A percentile compares a stretch with the other conserved stretches of the same genome.
These are phyloP conservation scores for Diaporthe amygdali DNA, from an alignment of 2,329 filamentous ascomycete genomes.

Conservation along the genomic window DNA sequence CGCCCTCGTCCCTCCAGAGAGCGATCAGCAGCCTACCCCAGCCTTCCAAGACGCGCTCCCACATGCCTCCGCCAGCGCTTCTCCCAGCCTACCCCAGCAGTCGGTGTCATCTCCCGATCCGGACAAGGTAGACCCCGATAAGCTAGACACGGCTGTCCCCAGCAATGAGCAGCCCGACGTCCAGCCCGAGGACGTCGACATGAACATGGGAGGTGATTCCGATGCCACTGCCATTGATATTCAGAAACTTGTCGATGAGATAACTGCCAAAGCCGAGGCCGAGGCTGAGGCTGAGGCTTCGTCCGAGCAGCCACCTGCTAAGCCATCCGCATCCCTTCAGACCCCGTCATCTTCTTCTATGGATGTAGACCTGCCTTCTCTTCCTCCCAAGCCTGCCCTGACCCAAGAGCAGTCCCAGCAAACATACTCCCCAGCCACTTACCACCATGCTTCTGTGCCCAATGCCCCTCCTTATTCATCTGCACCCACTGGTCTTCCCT, in stretches of 20 bases:
- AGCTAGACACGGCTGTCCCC: conserved; percentile 6
- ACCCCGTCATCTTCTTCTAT: conserved; percentile 25
- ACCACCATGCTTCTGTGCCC: conserved; percentile 26
- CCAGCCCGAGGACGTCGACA: conserved; percentile 24
- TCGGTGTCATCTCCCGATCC: conserved; percentile 13
- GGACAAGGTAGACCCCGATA: conserved; percentile 20
- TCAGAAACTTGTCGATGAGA: conserved; percentile 42
- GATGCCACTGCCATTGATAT: conserved; percentile 37
- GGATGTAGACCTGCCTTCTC: conserved; percentile 32
- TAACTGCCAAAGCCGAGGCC: conserved; percentile 36
- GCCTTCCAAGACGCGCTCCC: conserved; percentile 19
- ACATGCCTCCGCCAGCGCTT: conserved; percentile 12
- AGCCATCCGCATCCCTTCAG: conserved; percentile 23
- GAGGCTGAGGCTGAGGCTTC: conserved; percentile 21
- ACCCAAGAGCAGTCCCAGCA: conserved; percentile 30
- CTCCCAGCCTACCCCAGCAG: conserved; percentile 12
- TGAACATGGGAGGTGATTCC: conserved; percentile 21
- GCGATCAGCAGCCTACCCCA: background rate
- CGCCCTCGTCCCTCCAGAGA: conserved; percentile 18
- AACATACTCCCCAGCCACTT: conserved; percentile 23
- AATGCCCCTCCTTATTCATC: conserved; percentile 23
- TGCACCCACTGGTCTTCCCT: conserved; percentile 13
- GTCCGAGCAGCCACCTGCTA: conserved; percentile 25
- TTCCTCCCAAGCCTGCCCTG: conserved; percentile 36
- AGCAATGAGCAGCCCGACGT: conserved; percentile 14